A percentile compares a stretch with the other conserved stretches of the same genome.
Evolutionary conservation across 192 early-diverging fungal genomes (phyloP).

Genomic region (Diversispora eburnea): DNA sequence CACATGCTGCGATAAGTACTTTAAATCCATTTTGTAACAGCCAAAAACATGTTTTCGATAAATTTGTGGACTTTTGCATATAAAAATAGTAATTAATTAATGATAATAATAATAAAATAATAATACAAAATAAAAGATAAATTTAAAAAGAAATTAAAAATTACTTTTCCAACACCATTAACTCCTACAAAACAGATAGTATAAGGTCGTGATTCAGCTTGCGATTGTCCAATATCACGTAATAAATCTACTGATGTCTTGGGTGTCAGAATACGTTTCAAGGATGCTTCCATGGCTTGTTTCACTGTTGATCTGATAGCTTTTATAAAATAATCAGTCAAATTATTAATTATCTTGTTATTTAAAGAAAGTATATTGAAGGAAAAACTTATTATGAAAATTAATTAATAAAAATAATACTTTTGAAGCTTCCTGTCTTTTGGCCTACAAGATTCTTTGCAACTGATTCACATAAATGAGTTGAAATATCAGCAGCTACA

Average conservation of each 20-base stretch:
- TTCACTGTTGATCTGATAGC: constrained; percentile 64
- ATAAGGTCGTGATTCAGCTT: constrained; percentile 71
- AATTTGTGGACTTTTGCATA: constrained; percentile 78
- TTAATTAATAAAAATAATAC: constrained; percentile 34
- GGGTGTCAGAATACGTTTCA: constrained; percentile 86
- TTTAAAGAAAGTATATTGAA: neutral
- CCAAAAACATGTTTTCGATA: constrained; percentile 95
- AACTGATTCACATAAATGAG: constrained; percentile 81
- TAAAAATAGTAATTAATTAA: neutral
- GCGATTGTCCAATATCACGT: constrained; percentile 78
- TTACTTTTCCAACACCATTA: constrained; percentile 75
- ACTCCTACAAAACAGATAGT: constrained; percentile 92
- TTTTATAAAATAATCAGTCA: constrained; percentile 21
- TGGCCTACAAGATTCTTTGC: constrained; percentile 65
- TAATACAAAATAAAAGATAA: neutral
- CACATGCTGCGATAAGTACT: constrained; percentile 92
- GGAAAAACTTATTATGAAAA: neutral
- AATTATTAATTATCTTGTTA: neutral
- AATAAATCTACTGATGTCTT: constrained; percentile 86
- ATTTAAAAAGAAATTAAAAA: neutral
- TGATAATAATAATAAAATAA: neutral
- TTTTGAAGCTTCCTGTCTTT: constrained; percentile 73
- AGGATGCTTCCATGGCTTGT: constrained; percentile 75
- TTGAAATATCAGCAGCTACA: constrained; percentile 85
- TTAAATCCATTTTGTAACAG: constrained; percentile 86